phyloP scores from a whole-genome alignment of 148 eudicot genomes.

The Pouteria glomerata region DNA sequence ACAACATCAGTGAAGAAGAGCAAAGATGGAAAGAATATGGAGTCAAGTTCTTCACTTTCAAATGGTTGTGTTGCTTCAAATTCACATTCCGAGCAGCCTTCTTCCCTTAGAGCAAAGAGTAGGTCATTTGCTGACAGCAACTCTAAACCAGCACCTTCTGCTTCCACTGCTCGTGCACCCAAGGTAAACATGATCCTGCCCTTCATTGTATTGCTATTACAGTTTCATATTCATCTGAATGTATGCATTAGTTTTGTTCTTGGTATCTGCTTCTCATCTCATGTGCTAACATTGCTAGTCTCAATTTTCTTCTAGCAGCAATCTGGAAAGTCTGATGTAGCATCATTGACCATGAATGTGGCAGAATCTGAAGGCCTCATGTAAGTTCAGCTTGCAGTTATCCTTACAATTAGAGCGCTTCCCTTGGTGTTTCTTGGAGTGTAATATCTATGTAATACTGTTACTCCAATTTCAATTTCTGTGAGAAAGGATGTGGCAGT shows the following conservation, averaged over 20 bases:
- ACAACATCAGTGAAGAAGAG: constrained; percentile 27
- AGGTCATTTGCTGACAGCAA: constrained; percentile 34
- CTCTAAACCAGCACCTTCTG: constrained; percentile 25
- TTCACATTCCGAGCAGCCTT: constrained; percentile 33
- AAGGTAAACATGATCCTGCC: constrained; percentile 36
- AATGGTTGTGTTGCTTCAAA: constrained; percentile 41
- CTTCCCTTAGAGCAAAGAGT: constrained; percentile 25
- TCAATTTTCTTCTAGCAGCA: constrained; percentile 24
- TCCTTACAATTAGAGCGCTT: not conserved
- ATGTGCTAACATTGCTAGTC: not conserved
- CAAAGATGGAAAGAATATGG: constrained; percentile 24
- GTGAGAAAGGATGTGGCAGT: not conserved
- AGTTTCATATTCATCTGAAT: not conserved
- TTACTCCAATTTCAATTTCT: not conserved
- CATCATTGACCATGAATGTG: constrained; percentile 27
- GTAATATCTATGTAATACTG: not conserved
- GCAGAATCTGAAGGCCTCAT: constrained; percentile 34
- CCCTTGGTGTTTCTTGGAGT: not conserved
- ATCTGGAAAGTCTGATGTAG: constrained; percentile 33
- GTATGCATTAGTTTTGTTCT: not conserved
- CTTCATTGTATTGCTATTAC: not conserved
- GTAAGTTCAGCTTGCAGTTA: constrained; percentile 37
- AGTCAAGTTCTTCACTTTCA: constrained; percentile 22
- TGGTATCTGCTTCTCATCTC: constrained; percentile 1
- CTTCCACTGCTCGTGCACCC: constrained; percentile 20